Percentiles rank a stretch among this genome's conserved stretches.
Conservation (phyloP, 306 rosid species). For the Hylodesmum podocarpum region DNA sequence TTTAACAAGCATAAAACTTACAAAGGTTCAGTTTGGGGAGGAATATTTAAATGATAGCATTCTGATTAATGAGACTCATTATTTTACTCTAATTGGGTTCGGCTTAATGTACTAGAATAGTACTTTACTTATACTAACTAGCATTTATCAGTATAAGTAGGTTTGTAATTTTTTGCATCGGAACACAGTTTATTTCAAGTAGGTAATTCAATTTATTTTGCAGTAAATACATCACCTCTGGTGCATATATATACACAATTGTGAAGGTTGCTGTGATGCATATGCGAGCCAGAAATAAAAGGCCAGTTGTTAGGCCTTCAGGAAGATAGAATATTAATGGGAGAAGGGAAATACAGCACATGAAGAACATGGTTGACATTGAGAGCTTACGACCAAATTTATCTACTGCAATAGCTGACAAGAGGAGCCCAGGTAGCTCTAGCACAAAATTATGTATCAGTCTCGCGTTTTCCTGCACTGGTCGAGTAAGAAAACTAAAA, state of each 20-base stretch:
- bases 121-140: not conserved
- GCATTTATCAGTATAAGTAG: constrained; percentile 1
- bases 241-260: constrained; percentile 86
- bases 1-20: not conserved
- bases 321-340: constrained; percentile 69
- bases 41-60: not conserved
- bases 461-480: constrained; percentile 29
- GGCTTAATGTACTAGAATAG: not conserved
- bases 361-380: constrained; percentile 85
- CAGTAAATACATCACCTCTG: constrained; percentile 65
- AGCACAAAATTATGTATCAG: constrained; percentile 44
- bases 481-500: constrained; percentile 19
- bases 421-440: constrained; percentile 90
- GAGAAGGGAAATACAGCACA: constrained; percentile 73
- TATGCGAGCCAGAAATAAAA: constrained; percentile 93
- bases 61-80: not conserved
- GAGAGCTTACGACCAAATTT: constrained; percentile 86
- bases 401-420: constrained; percentile 80
- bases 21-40: not conserved
- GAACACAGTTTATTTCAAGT: not conserved
- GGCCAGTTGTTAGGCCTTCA: constrained; percentile 63
- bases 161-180: not conserved
- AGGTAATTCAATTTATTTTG: constrained; percentile 17
- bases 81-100: constrained; percentile 1
- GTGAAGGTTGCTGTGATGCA: constrained; percentile 92